Evolutionary conservation across 495 filamentous ascomycete species (phyloP).

Genomic region (Penicillium coffeae): DNA sequence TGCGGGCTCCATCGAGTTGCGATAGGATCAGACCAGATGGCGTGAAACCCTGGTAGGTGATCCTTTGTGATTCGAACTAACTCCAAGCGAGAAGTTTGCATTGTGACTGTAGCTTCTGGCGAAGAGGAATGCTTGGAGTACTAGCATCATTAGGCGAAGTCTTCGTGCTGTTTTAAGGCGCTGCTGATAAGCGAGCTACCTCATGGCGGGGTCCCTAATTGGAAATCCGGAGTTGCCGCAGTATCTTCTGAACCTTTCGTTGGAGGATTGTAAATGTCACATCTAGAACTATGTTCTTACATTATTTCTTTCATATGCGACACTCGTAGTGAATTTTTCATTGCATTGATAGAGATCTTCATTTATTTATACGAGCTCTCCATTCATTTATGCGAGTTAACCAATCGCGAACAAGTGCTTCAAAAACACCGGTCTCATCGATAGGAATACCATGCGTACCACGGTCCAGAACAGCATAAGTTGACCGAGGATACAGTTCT

Average conservation of each 20-base stretch:
- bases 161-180: not conserved
- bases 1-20: slow-evolving; percentile 21
- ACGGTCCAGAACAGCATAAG: slow-evolving; percentile 28
- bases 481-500: slow-evolving; percentile 31
- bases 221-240: too few relatives aligned
- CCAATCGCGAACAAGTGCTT: slow-evolving; percentile 30
- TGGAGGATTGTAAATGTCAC: too few relatives aligned
- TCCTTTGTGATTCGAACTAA: slow-evolving; percentile 12
- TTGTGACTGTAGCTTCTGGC: not conserved
- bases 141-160: not conserved
- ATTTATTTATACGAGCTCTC: not conserved
- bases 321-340: too few relatives aligned
- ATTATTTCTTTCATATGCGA: too few relatives aligned
- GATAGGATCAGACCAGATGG: slow-evolving; percentile 19
- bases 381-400: slow-evolving; percentile 16
- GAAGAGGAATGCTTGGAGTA: too few relatives aligned
- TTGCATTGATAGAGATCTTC: too few relatives aligned
- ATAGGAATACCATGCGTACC: slow-evolving; percentile 30
- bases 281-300: too few relatives aligned
- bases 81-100: slow-evolving; percentile 15
- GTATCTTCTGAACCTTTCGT: too few relatives aligned
- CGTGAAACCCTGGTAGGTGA: slow-evolving; percentile 14
- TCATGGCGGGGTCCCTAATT: not conserved
- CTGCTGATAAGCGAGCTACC: not conserved
- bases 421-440: slow-evolving; percentile 29